Percentiles rank a stretch among this genome's conserved stretches.
Evolutionary conservation across 257 asterid species (phyloP).

Genomic region (Sherardia arvensis): DNA sequence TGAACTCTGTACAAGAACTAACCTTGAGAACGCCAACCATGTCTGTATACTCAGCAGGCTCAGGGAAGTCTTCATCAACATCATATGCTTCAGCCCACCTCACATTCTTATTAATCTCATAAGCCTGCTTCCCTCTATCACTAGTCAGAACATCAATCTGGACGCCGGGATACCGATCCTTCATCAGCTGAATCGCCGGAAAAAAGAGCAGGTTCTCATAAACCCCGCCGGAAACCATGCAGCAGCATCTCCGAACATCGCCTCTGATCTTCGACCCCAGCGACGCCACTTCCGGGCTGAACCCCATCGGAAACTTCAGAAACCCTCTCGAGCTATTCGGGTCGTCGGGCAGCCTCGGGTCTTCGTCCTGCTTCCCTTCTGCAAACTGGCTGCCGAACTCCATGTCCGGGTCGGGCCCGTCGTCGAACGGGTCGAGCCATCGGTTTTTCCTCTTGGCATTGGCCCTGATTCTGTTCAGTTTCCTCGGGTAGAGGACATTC

Average conservation of each 20-base stretch:
- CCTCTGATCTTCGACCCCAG: constrained; percentile 62
- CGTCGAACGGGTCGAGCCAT: constrained; percentile 83
- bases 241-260: constrained; percentile 82
- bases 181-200: constrained; percentile 74
- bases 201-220: constrained; percentile 72
- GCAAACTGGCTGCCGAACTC: constrained; percentile 50
- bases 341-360: constrained; percentile 69
- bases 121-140: constrained; percentile 64
- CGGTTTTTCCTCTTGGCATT: constrained; percentile 51
- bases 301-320: constrained; percentile 74
- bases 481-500: constrained; percentile 8
- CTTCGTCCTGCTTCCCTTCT: constrained; percentile 82
- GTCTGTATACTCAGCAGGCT: constrained; percentile 59
- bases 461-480: constrained; percentile 20
- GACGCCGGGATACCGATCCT: constrained; percentile 83
- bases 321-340: constrained; percentile 74
- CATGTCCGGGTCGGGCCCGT: constrained; percentile 74
- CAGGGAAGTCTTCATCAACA: constrained; percentile 61
- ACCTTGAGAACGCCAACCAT: constrained; percentile 78
- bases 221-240: constrained; percentile 72
- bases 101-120: constrained; percentile 78
- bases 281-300: constrained; percentile 62
- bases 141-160: constrained; percentile 56
- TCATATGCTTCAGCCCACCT: constrained; percentile 68
- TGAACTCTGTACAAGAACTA: constrained; percentile 10